These are phyloP conservation scores for Trichoderma sp. DNA, from an alignment of 2,329 filamentous ascomycete species.

Conservation along the genomic window DNA sequence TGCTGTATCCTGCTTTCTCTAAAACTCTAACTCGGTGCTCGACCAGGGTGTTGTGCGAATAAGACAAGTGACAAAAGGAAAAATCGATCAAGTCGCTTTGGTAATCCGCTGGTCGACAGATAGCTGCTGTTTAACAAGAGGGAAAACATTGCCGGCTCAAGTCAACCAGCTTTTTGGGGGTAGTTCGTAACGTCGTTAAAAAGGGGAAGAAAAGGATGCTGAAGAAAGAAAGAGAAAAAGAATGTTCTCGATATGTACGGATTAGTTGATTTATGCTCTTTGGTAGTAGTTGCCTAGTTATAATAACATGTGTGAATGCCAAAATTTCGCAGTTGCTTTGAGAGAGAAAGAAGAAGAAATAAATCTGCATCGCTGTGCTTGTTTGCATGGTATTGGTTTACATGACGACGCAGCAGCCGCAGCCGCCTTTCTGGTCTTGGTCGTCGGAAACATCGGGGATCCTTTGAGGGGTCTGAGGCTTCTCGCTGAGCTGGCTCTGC, in stretches of 20 bases:
- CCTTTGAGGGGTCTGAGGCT: constrained; percentile 24
- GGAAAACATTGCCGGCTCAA: constrained; percentile 19
- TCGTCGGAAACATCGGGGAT: constrained; percentile 36
- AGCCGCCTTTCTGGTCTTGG: constrained; percentile 49
- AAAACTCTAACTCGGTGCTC: constrained; percentile 26
- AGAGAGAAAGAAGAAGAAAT: not conserved
- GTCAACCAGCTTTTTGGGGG: constrained; percentile 25
- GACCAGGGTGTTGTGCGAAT: constrained; percentile 7
- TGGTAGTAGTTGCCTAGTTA: constrained; percentile 22
- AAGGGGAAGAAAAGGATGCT: not conserved
- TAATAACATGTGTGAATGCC: constrained; percentile 11
- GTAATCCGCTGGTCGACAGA: constrained; percentile 25
- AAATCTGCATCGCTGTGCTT: not conserved
- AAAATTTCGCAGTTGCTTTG: not conserved
- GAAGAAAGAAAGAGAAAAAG: constrained; percentile 10
- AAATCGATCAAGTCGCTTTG: constrained; percentile 26
- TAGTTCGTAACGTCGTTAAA: constrained; percentile 29
- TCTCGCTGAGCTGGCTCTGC: constrained; percentile 32
- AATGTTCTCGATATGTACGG: constrained; percentile 26
- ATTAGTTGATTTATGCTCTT: constrained; percentile 25
- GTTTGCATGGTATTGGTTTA: constrained; percentile 36
- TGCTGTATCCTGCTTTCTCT: constrained; percentile 12
- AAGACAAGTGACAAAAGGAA: constrained; percentile 14
- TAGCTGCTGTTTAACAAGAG: constrained; percentile 17
- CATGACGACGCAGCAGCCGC: constrained; percentile 58